Evolutionary conservation across 2,329 filamentous ascomycete genomes (phyloP).

Genomic region (Cercospora zeae-maydis): DNA sequence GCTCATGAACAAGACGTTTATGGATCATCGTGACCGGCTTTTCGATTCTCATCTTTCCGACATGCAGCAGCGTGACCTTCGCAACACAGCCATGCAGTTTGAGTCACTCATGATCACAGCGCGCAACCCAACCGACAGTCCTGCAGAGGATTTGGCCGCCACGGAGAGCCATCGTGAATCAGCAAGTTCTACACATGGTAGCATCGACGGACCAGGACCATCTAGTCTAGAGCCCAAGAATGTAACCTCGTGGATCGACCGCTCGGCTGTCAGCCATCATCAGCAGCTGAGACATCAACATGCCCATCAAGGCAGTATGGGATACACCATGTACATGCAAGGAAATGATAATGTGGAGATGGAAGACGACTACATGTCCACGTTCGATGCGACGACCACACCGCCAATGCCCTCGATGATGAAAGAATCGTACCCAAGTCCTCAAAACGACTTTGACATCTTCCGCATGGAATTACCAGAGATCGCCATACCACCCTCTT

Average conservation of each 20-base stretch:
- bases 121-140: conserved; percentile 25
- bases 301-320: conserved; percentile 23
- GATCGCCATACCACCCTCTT: conserved; percentile 7
- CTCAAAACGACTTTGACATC: conserved; percentile 8
- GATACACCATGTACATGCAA: conserved; percentile 28
- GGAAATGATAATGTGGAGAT: background rate
- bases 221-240: conserved; percentile 21
- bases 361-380: conserved; percentile 4
- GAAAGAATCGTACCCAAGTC: background rate
- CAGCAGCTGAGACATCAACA: conserved; percentile 2
- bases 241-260: conserved; percentile 31
- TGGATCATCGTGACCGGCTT: conserved; percentile 39
- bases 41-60: conserved; percentile 20
- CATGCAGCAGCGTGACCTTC: conserved; percentile 23
- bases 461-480: conserved; percentile 19
- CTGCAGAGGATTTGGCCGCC: background rate
- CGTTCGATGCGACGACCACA: background rate
- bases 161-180: background rate
- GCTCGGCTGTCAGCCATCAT: conserved; percentile 14
- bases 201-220: background rate
- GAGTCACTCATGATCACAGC: conserved; percentile 24
- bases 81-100: conserved; percentile 20
- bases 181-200: background rate
- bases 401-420: background rate
- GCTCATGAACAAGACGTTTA: conserved; percentile 70